Conservation (phyloP, 805 yeast genomes). For the Wickerhamomyces silvicola region DNA sequence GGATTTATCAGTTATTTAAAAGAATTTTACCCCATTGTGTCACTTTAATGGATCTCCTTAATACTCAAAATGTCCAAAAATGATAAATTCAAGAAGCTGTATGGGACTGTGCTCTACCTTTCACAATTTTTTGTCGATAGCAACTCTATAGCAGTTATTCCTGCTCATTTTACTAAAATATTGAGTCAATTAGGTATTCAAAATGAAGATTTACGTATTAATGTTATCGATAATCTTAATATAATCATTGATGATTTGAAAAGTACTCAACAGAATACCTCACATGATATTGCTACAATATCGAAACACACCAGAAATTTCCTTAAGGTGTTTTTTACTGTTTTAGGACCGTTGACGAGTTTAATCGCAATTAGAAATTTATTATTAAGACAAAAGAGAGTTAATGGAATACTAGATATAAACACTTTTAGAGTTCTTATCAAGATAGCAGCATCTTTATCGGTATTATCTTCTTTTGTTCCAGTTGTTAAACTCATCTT, state of each 20-base stretch:
- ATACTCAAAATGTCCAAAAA: neutral
- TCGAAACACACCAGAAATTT: slow-evolving; percentile 4
- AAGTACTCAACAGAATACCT: neutral
- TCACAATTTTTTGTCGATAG: slow-evolving; percentile 10
- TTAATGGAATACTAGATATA: neutral
- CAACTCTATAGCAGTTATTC: slow-evolving; percentile 2
- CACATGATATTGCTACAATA: neutral
- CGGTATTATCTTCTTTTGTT: slow-evolving; percentile 2
- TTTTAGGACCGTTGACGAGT: slow-evolving; percentile 7
- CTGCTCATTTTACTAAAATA: slow-evolving; percentile 8
- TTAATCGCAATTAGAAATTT: slow-evolving; percentile 5
- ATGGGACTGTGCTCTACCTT: slow-evolving; percentile 5
- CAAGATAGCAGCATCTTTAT: slow-evolving; percentile 1
- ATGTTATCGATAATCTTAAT: slow-evolving; percentile 4
- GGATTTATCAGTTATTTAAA: too few species aligned
- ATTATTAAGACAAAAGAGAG: slow-evolving; percentile 1
- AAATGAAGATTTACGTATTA: slow-evolving; percentile 5
- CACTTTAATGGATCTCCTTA: too few species aligned
- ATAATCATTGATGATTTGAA: slow-evolving; percentile 7
- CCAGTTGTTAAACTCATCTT: slow-evolving; percentile 4
- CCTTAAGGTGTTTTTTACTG: slow-evolving; percentile 5
- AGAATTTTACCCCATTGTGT: too few species aligned
- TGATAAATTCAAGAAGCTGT: neutral
- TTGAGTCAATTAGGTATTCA: slow-evolving; percentile 6
- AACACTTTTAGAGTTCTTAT: neutral